Base-by-base conservation (phyloP, 2,329 filamentous ascomycete genomes). In the Chaetothyriales sp. region DNA sequence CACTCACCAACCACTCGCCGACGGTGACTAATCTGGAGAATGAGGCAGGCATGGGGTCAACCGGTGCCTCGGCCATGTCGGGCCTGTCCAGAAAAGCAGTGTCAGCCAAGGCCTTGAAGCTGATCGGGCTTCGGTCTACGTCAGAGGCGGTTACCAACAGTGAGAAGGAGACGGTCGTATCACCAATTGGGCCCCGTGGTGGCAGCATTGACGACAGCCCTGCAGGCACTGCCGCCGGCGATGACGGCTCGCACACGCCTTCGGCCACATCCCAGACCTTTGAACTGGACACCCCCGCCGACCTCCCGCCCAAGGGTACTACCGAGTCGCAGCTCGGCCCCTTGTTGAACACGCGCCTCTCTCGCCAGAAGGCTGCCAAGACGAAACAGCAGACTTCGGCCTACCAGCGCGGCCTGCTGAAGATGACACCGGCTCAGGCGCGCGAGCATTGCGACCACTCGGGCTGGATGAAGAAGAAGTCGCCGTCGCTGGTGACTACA, bases 391-490 rank as follows among this genome's bases (percentile, higher is more conserved):
- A 87, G 52, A 98, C 92, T 0, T 95, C 89, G 62, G 92, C 92
- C 0, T 98, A 96, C 67, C 86, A 82, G 18, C 83, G 86, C 26
- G 92, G 92, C 0, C 70, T 96, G 43, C 77, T 85, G 59, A 88
- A 89, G 66, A 84, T 90, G 53, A 71, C 78, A 0, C 92, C 92
- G 0, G 74, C 80, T 50, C 86, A 95, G 63, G 88, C 90, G 54
- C 92, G 95, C 67, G 72, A 80, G 55, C 81, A 80, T 54, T 90
- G 87, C 50, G 90, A 98, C 63, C 96, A 95, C 65, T 90, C 83
- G 61, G 92, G 92, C 1, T 98, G 92, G 92, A 98, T 98, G 92
- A 96, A 92, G 74, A 98, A 98, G 76, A 89, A 93, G 68, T 95
- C 87, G 53, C 90, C 87, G 1, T 92, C 90, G 62, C 73, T 96